Evolutionary conservation across 129 eudicot species (phyloP), one percentile per base, ranked within the genome.

Genomic region (Lactuca sativa): DNA sequence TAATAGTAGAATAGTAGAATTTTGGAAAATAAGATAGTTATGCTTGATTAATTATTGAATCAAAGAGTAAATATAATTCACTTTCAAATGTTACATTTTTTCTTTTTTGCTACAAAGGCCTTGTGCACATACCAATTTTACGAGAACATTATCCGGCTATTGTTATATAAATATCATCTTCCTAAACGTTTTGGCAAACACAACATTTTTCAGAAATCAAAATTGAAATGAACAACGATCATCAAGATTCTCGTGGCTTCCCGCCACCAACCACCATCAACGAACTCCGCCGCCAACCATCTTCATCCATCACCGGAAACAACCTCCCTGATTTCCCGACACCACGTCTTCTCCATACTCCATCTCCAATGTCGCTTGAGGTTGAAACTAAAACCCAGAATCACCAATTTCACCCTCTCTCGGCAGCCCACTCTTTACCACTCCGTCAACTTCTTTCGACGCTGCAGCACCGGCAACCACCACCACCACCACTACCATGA

Each of bases 271-370:
- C 6, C 48, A 7, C 66, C 66, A 5, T 11, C 64, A 44, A 34
- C 44, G 48, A 60, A 60, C 48, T 60, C 66, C 66, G 36, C 66
- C 48, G 48, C 30, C 47, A 60, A 60, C 48, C 66, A 60, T 18
- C 47, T n/a, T 36, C 44, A 6, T 60, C 48, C 66, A 9, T 47
- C 1, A 34, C 47, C 65, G 65, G 65, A 34, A 37, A 34, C 37
- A 60, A 34, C 64, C 64, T 33, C 44, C 11, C 3, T 59, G 4
- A 21, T 33, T 14, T 60, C 48, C 14, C 65, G 0, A 15, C 44
- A 34, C 40, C 17, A 36, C 49, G 15, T 59, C 64, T 7, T 14
- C 44, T 47, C 25, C 65, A 13, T 15, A 61, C 15, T 52, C 16
- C 66, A 60, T 60, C 66, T 33, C 66, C 66, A 8, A 17, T 7